phyloP scores from a whole-genome alignment of 1,284 basidiomycete genomes.

The Fomitiporia mediterranea region DNA sequence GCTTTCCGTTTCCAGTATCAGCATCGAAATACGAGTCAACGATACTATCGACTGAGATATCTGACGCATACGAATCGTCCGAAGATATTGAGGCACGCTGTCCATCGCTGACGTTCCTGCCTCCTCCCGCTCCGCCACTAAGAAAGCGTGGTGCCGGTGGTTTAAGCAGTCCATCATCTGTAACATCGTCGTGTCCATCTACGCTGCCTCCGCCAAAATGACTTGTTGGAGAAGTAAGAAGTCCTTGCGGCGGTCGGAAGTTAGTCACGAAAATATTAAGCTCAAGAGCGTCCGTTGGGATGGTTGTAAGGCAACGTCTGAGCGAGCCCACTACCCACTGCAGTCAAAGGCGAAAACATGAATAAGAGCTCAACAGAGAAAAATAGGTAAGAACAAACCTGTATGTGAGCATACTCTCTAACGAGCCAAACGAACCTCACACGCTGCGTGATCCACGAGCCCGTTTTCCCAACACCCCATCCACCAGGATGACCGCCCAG shows the following conservation, averaged over 20 bases:
- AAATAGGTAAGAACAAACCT: conserved; percentile 45
- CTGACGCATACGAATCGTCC: conserved; percentile 19
- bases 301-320: conserved; percentile 61
- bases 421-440: conserved; percentile 84
- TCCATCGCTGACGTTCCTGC: background rate
- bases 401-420: conserved; percentile 47
- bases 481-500: conserved; percentile 42
- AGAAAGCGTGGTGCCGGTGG: conserved; percentile 16
- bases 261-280: conserved; percentile 82
- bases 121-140: background rate
- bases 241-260: conserved; percentile 27
- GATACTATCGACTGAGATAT: conserved; percentile 33
- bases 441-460: conserved; percentile 48
- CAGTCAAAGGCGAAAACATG: conserved; percentile 42
- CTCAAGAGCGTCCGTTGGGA: conserved; percentile 54
- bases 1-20: conserved; percentile 25
- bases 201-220: conserved; percentile 2
- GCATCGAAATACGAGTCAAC: conserved; percentile 38
- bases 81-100: conserved; percentile 3
- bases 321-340: conserved; percentile 77
- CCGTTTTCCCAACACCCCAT: conserved; percentile 34
- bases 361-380: conserved; percentile 49
- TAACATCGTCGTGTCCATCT: conserved; percentile 10
- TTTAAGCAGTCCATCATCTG: conserved; percentile 10
- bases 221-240: conserved; percentile 17